Evolutionary conservation across 2,329 filamentous ascomycete species (phyloP).

Genomic region (Diplodia mutila): DNA sequence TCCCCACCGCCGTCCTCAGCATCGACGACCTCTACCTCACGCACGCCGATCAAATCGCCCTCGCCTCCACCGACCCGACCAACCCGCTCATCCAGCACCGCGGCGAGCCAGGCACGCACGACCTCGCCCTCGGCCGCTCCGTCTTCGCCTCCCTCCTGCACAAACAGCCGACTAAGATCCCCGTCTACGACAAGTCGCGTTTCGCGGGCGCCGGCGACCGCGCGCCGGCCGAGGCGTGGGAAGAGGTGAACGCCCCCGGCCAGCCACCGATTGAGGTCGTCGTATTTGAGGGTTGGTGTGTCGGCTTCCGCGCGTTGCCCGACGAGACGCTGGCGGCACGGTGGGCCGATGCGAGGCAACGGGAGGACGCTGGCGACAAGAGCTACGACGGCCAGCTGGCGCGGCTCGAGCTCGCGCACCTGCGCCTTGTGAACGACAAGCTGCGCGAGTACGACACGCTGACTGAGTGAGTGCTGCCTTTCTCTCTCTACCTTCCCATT

Average conservation of each 20-base stretch:
- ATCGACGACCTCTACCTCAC: slow-evolving; percentile 90
- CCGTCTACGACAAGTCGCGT: slow-evolving; percentile 82
- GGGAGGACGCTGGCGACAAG: slow-evolving; percentile 46
- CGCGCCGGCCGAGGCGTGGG: slow-evolving; percentile 65
- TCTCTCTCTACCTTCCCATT: not conserved
- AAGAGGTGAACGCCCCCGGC: slow-evolving; percentile 57
- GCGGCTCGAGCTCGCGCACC: slow-evolving; percentile 55
- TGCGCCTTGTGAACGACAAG: slow-evolving; percentile 61
- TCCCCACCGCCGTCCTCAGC: slow-evolving; percentile 72
- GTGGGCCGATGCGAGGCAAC: slow-evolving; percentile 57
- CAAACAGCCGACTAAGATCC: slow-evolving; percentile 63
- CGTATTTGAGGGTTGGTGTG: slow-evolving; percentile 89
- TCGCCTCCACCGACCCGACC: slow-evolving; percentile 66
- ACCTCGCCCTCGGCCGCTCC: slow-evolving; percentile 64
- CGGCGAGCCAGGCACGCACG: slow-evolving; percentile 84
- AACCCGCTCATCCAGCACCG: slow-evolving; percentile 81
- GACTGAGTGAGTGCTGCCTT: slow-evolving; percentile 50
- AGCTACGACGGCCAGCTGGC: slow-evolving; percentile 56
- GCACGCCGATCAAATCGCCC: slow-evolving; percentile 67
- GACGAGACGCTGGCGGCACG: slow-evolving; percentile 59
- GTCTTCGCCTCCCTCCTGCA: slow-evolving; percentile 65
- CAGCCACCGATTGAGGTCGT: slow-evolving; percentile 66
- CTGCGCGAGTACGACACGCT: slow-evolving; percentile 61
- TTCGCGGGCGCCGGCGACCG: slow-evolving; percentile 79
- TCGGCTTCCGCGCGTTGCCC: slow-evolving; percentile 75